Evolutionary conservation across 108 stramenopile genomes (phyloP).

Genomic region (Skeletonema marinoi): DNA sequence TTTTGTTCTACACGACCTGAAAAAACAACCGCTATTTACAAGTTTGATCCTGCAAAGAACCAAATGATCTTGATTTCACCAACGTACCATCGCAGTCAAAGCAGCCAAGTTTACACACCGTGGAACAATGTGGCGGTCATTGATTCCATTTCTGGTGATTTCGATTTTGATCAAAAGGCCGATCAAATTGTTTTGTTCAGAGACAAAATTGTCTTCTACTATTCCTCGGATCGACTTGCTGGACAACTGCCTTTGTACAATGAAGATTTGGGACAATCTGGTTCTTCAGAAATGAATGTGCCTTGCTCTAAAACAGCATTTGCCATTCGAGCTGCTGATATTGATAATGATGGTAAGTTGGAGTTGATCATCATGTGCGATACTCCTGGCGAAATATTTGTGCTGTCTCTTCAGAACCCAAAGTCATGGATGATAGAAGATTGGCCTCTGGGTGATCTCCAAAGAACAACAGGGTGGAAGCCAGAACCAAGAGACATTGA

Average conservation of each 20-base stretch:
- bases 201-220: not conserved
- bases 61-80: not conserved
- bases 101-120: not conserved
- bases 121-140: not conserved
- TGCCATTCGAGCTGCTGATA: not conserved
- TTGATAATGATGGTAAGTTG: not conserved
- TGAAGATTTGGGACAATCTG: not conserved
- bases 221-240: not conserved
- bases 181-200: not conserved
- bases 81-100: not conserved
- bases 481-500: not conserved
- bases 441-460: not conserved
- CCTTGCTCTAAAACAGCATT: not conserved
- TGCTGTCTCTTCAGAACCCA: not conserved
- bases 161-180: not conserved
- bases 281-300: not conserved
- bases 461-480: not conserved
- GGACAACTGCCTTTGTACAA: not conserved
- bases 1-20: not conserved
- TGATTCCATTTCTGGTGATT: not conserved
- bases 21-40: not conserved
- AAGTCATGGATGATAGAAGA: not conserved
- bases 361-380: not conserved
- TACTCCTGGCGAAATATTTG: not conserved
- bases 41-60: not conserved